Percentiles rank a stretch among this genome's conserved stretches.
Evolutionary conservation across 2,329 filamentous ascomycete species (phyloP).

Genomic region (Zymoseptoria pseudotritici): DNA sequence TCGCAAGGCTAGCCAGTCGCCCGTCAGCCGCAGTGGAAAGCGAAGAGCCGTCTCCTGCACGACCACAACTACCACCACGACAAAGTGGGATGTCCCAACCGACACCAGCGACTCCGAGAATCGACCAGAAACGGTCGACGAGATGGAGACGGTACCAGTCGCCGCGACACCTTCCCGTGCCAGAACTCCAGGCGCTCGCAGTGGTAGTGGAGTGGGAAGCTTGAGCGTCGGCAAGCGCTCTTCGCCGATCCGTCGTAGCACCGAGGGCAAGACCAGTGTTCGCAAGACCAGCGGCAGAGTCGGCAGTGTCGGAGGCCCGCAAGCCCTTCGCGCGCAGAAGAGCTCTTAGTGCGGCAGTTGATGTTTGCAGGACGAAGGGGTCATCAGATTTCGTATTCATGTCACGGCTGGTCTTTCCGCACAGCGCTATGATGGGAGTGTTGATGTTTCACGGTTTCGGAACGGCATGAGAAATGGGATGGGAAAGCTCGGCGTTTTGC

Average conservation of each 20-base stretch:
- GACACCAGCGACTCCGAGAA: constrained; percentile 45
- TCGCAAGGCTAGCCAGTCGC: constrained; percentile 59
- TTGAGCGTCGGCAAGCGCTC: constrained; percentile 42
- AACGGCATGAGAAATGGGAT: background rate
- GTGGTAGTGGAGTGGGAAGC: constrained; percentile 36
- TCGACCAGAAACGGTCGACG: constrained; percentile 21
- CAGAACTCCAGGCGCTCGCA: constrained; percentile 39
- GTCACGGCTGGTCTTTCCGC: background rate
- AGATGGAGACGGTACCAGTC: constrained; percentile 5
- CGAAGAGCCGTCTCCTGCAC: constrained; percentile 67
- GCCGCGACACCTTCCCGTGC: constrained; percentile 24
- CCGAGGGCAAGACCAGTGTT: constrained; percentile 42
- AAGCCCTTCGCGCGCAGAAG: constrained; percentile 15
- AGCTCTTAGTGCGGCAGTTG: constrained; percentile 11
- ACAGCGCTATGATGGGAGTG: constrained; percentile 1
- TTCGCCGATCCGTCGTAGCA: constrained; percentile 39
- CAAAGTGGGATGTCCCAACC: constrained; percentile 34
- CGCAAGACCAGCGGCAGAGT: constrained; percentile 46
- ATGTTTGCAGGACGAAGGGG: background rate
- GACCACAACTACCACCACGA: constrained; percentile 61
- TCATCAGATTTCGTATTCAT: background rate
- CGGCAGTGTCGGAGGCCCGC: constrained; percentile 35
- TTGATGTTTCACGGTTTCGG: constrained; percentile 2
- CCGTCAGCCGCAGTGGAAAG: constrained; percentile 49
- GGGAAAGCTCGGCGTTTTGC: background rate